Percentiles rank a stretch among this genome's conserved stretches.
Evolutionary conservation across 108 stramenopile species (phyloP).

Genomic region (Aureococcus anophagefferens): DNA sequence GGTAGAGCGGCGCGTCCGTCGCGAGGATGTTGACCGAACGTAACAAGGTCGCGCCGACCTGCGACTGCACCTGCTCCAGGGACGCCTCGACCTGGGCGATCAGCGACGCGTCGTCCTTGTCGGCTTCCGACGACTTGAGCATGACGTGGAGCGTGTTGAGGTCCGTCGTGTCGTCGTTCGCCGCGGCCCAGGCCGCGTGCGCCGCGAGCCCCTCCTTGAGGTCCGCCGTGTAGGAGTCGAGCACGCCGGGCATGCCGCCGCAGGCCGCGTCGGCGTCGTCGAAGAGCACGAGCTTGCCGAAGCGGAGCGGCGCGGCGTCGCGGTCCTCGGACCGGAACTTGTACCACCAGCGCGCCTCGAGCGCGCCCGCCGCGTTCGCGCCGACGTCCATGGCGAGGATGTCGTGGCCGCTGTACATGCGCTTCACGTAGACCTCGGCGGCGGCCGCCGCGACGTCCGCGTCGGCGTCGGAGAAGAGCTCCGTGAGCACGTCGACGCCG

Average conservation of each 20-base stretch:
- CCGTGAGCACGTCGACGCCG: constrained; percentile 84
- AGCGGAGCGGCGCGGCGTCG: constrained; percentile 29
- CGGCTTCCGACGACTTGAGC: background rate
- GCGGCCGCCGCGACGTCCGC: constrained; percentile 52
- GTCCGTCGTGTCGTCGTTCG: constrained; percentile 6
- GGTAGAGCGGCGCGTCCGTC: constrained; percentile 58
- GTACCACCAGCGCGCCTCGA: background rate
- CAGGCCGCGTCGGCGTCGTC: constrained; percentile 5
- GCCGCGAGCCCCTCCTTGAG: background rate
- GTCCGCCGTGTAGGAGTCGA: constrained; percentile 1
- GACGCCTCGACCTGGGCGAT: background rate
- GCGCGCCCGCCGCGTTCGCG: background rate
- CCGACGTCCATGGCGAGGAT: constrained; percentile 54
- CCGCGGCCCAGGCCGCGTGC: background rate
- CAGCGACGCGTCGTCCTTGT: background rate
- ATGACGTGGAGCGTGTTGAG: constrained; percentile 56
- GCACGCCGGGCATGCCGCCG: constrained; percentile 59
- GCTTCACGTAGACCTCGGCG: constrained; percentile 77
- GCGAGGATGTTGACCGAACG: constrained; percentile 69
- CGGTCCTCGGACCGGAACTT: background rate
- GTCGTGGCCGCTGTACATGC: constrained; percentile 86
- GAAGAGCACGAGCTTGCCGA: constrained; percentile 41
- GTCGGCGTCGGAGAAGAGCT: constrained; percentile 69
- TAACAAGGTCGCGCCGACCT: constrained; percentile 51
- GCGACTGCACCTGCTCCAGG: constrained; percentile 7